Base-by-base conservation (phyloP, 768 basidiomycete genomes). In the Boletus subparvulus region DNA sequence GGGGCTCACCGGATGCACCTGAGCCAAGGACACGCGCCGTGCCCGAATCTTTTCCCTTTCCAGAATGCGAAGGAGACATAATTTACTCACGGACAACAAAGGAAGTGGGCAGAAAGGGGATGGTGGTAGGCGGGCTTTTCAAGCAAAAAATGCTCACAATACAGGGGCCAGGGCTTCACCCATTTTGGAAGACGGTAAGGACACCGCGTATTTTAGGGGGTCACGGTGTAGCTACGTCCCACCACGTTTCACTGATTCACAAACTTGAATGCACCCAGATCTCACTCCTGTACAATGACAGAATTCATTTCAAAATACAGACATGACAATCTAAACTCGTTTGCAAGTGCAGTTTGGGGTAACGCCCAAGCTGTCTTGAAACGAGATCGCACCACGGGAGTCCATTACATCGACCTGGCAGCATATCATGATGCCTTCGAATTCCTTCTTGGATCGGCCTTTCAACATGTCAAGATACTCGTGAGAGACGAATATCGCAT, bases 11-110 rank as follows among this genome's bases (percentile, higher is more conserved):
- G 63, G 94, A 94, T 54, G 92, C 78, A 58, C 96, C 96, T 37
- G 93, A 94, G 47, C 96, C 96, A 49, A 97, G 80, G 56, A 98
- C 77, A 50, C 96, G 84, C 53, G 96, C 96, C 24, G 89, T 80
- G 17, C 87, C 94, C 52, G 94, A 97, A 66, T 98, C 95, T 70
- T 83, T 90, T 54, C 79, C 75, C 59, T 79, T 78, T 43, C 68
- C 75, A 43, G 75, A 71, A 42, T 73, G 55, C 30, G 77, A 68
- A 46, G 82, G 82, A 39, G 82, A 80, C 83, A 83, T 84, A n/a
- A n/a, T n/a, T n/a, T 37, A 19, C 46, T 40, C 33, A 41, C 30
- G 21, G 47, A 33, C 9, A 44, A 33, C 19, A 37, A 9, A 32
- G 40, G 32, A 32, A 16, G n/a, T 11, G 35, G 37, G n/a, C n/a